Percentiles rank a stretch among this genome's conserved stretches.
These are phyloP conservation scores for Cladophialophora carrionii DNA, from an alignment of 2,329 filamentous ascomycete genomes.

Conservation along the genomic window DNA sequence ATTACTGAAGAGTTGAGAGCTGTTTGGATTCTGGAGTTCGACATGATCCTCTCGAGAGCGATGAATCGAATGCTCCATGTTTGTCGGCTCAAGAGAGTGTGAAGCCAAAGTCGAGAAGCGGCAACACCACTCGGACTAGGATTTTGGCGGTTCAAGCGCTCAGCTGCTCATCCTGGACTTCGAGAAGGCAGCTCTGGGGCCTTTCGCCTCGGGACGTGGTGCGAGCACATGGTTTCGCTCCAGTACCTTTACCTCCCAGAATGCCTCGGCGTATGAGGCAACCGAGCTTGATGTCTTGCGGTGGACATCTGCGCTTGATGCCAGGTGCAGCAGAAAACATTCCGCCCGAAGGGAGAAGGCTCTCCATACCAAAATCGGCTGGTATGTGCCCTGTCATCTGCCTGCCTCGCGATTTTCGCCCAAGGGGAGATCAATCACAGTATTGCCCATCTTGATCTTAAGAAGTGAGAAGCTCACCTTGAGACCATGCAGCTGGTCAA, in stretches of 20 bases:
- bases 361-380: background rate
- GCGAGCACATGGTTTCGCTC: background rate
- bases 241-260: background rate
- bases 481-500: constrained; percentile 42
- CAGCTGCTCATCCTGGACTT: background rate
- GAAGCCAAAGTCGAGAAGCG: background rate
- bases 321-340: background rate
- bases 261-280: background rate
- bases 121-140: background rate
- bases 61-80: background rate
- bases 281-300: background rate
- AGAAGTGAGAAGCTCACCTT: constrained; percentile 62
- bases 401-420: constrained; percentile 3
- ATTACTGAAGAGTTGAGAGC: constrained; percentile 37
- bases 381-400: background rate
- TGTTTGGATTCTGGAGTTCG: background rate
- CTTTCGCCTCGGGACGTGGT: background rate
- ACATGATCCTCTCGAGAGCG: background rate
- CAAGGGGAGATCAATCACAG: constrained; percentile 50
- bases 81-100: background rate
- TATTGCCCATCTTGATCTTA: constrained; percentile 76
- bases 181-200: background rate
- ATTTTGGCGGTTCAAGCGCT: background rate
- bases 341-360: background rate
- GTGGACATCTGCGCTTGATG: background rate